Evolutionary conservation across 768 basidiomycete species (phyloP).

Genomic region (Lentinula aciculospora): DNA sequence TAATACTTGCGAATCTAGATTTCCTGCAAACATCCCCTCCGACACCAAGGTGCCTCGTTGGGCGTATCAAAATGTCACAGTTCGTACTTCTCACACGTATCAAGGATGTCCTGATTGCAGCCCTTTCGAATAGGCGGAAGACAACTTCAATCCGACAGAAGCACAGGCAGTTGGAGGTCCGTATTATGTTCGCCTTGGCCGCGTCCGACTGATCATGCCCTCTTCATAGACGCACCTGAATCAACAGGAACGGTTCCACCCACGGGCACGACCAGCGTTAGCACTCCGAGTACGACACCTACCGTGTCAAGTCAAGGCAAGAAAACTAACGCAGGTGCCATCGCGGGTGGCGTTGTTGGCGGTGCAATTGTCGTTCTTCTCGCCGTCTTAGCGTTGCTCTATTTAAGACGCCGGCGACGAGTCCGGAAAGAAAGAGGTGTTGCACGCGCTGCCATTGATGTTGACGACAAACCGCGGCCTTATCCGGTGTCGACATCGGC

Average conservation of each 20-base stretch:
- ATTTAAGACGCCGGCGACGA: conserved; percentile 11
- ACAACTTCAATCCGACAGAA: background rate
- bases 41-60: background rate
- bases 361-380: conserved; percentile 14
- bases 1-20: background rate
- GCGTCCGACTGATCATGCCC: background rate
- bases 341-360: conserved; percentile 21
- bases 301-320: background rate
- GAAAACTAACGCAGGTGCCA: conserved; percentile 16
- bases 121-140: background rate
- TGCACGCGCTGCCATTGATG: background rate
- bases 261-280: background rate
- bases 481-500: background rate
- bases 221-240: conserved; percentile 11
- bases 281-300: background rate
- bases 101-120: background rate
- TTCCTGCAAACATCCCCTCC: background rate
- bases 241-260: conserved; percentile 5
- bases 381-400: conserved; percentile 9
- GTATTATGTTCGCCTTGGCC: background rate
- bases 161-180: background rate
- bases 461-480: background rate
- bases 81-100: background rate
- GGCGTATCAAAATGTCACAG: conserved; percentile 2
- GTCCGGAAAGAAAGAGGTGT: background rate